These are phyloP conservation scores for Volvariella surrecta DNA, from an alignment of 1,284 basidiomycete species.

Conservation along the genomic window DNA sequence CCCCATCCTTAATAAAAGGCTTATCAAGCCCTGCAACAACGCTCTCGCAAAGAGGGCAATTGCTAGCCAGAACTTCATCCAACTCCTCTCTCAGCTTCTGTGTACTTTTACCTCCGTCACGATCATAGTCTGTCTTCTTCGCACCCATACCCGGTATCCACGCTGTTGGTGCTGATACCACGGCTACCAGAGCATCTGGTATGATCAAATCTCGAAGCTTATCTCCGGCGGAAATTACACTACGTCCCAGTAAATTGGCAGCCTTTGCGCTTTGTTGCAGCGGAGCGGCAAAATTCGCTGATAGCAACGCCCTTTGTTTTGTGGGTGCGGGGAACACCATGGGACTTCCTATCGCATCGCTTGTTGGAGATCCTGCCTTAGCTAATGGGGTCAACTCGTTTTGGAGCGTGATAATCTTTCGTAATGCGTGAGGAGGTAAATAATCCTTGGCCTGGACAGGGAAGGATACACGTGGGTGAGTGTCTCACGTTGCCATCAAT, in stretches of 20 bases:
- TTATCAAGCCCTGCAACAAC: constrained; percentile 80
- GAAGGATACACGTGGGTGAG: constrained; percentile 1
- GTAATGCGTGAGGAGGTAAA: constrained; percentile 70
- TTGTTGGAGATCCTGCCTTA: constrained; percentile 17
- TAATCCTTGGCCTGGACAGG: constrained; percentile 77
- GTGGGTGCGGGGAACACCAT: constrained; percentile 22
- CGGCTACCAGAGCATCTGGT: constrained; percentile 79
- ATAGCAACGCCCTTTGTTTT: constrained; percentile 59
- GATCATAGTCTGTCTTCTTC: constrained; percentile 38
- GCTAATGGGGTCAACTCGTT: constrained; percentile 56
- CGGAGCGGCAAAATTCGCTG: constrained; percentile 57
- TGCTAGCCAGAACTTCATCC: constrained; percentile 81
- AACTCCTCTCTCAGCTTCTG: constrained; percentile 73
- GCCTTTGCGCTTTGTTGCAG: constrained; percentile 52
- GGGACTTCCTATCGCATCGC: constrained; percentile 22
- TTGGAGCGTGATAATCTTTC: constrained; percentile 80
- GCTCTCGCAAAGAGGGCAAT: constrained; percentile 87
- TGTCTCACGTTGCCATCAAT: constrained; percentile 1
- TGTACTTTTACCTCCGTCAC: constrained; percentile 36
- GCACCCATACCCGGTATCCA: constrained; percentile 58
- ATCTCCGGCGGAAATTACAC: constrained; percentile 84
- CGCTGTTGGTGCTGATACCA: constrained; percentile 53
- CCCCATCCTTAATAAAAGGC: constrained; percentile 77
- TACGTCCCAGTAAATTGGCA: constrained; percentile 64
- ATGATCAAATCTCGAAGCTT: constrained; percentile 84